phyloP scores from a whole-genome alignment of 805 yeast species.

The Debaryomyces hansenii region DNA sequence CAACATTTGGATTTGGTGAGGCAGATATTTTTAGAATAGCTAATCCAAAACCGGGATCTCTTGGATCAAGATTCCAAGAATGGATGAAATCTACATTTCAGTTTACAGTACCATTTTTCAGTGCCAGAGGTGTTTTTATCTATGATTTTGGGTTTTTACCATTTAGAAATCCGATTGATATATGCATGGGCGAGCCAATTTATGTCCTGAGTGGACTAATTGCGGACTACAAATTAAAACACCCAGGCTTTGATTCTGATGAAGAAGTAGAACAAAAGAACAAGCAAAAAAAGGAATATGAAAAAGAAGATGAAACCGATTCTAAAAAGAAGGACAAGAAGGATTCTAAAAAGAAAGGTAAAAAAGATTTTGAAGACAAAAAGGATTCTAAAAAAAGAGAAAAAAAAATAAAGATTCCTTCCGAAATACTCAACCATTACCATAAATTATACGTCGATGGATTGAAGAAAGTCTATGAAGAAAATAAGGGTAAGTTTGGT shows the following conservation, averaged over 20 bases:
- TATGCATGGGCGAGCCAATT: constrained; percentile 74
- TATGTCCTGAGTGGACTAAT: constrained; percentile 47
- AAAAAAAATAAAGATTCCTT: constrained; percentile 32
- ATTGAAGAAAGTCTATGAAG: constrained; percentile 61
- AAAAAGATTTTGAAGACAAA: constrained; percentile 9
- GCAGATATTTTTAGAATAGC: constrained; percentile 54
- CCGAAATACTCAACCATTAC: constrained; percentile 57
- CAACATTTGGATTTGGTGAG: constrained; percentile 90
- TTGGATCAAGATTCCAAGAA: constrained; percentile 59
- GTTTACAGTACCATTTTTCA: constrained; percentile 87
- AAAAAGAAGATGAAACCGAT: constrained; percentile 14
- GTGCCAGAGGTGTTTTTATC: constrained; percentile 89
- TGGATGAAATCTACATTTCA: constrained; percentile 72
- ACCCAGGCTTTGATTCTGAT: constrained; percentile 27
- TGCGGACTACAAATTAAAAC: constrained; percentile 28
- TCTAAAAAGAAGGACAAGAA: constrained; percentile 1
- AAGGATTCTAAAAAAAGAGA: constrained; percentile 10
- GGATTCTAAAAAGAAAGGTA: constrained; percentile 10
- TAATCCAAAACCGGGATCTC: constrained; percentile 39
- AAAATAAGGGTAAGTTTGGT: constrained; percentile 58
- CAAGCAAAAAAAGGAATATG: background rate
- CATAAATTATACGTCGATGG: constrained; percentile 71
- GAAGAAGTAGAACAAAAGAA: background rate
- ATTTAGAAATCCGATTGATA: constrained; percentile 72
- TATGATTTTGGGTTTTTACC: constrained; percentile 92